Evolutionary conservation across 202 grass and related monocot species (phyloP), one percentile per base, ranked within the genome.

Genomic region (Saccharum hybrid): DNA sequence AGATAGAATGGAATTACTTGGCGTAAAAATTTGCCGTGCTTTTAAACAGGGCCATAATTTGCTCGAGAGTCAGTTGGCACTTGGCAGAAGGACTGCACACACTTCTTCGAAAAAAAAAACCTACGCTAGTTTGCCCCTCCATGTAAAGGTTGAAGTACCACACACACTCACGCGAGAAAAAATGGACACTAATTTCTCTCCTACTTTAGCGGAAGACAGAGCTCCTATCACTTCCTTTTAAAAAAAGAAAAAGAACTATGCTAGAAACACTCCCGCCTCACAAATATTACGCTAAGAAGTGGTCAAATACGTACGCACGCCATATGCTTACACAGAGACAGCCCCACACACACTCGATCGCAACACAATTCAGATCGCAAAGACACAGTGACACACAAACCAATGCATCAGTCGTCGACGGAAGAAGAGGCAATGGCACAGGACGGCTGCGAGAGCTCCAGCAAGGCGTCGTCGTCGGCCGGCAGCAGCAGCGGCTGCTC

Each of bases 231-330:
- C 18, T 56, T 56, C 16, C 5, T 52, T 57, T 57, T 56, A 49
- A 16, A 16, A 6, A 54, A 0, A 54, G 7, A 5, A 6, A 3
- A 4, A 59, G 21, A 60, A 22, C 8, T 60, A 60, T 2, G 56
- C 56, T 60, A 60, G n/a, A 60, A 60, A 60, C 56, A 22, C 56
- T 61, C 57, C 21, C 57, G 21, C 57, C 21, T 61, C 57, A 61
- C 57, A 61, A 61, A 26, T 61, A 26, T 61, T 26, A 2, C 21
- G 1, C 57, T 1, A 67, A 67, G 81, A 90, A 84, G 57, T 11
- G 81, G 84, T 66, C 84, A 81, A 73, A 87, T 2, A 30, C 15
- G 42, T 28, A 28, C 28, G 28, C 28, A 28, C 28, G 42, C 54
- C 23, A 46, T 34, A 49, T n/a, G 33, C 33, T 80, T 28, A 67